These are phyloP conservation scores for Globisporangium recalcitrans DNA, from an alignment of 352 stramenopile species.

Conservation along the genomic window DNA sequence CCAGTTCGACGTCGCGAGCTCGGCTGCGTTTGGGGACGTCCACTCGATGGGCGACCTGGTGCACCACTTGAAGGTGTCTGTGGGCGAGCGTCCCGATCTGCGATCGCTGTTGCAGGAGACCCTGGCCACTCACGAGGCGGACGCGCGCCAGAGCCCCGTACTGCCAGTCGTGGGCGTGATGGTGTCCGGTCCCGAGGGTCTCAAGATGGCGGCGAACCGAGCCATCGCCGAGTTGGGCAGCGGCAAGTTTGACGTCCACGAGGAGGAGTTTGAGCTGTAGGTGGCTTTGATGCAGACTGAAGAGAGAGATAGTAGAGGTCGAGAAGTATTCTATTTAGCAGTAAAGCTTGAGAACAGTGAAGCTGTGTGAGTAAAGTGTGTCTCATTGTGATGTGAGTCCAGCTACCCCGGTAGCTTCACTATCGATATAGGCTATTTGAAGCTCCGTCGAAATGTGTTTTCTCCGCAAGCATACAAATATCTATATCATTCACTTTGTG, in stretches of 20 bases:
- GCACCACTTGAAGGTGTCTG: constrained; percentile 23
- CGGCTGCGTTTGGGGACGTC: constrained; percentile 27
- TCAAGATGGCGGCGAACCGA: constrained; percentile 37
- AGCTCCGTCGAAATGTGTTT: no score
- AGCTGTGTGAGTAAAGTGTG: no score
- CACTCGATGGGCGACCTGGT: constrained; percentile 39
- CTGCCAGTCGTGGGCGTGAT: constrained; percentile 31
- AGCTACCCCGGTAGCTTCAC: no score
- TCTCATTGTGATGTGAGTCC: no score
- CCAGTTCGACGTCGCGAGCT: constrained; percentile 7
- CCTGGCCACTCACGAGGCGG: constrained; percentile 21
- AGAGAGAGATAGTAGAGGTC: no score
- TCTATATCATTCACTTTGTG: no score
- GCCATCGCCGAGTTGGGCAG: constrained; percentile 28
- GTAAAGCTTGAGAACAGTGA: no score
- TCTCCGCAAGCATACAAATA: no score
- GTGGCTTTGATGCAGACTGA: no score
- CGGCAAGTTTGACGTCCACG: constrained; percentile 43
- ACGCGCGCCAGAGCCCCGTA: constrained; percentile 1
- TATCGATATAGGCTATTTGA: no score
- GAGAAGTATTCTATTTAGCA: no score
- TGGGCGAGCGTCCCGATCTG: constrained; percentile 32
- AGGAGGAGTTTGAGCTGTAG: constrained; percentile 52
- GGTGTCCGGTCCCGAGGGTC: constrained; percentile 28
- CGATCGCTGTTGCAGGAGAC: constrained; percentile 26